Evolutionary conservation across 108 stramenopile genomes (phyloP).

Genomic region (Conticribra weissflogii): DNA sequence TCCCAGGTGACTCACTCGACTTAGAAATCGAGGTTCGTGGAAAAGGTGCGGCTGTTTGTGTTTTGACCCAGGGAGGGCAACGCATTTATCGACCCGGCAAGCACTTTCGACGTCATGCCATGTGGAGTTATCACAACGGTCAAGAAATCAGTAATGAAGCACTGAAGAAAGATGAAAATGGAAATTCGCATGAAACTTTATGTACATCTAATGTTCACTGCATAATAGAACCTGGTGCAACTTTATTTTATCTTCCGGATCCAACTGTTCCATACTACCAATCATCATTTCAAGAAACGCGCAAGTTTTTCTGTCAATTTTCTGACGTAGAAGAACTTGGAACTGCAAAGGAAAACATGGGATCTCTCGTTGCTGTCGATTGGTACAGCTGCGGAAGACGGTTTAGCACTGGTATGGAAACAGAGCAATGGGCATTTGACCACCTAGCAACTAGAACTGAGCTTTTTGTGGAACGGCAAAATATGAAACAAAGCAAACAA

Average conservation of each 20-base stretch:
- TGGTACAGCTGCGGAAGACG: conserved; percentile 46
- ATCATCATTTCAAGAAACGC: conserved; percentile 43
- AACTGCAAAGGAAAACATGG: too few species aligned
- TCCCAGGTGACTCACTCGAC: conserved; percentile 66
- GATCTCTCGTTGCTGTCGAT: conserved; percentile 43
- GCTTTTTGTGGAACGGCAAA: conserved; percentile 35
- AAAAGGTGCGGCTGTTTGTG: conserved; percentile 55
- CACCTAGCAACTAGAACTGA: conserved; percentile 38
- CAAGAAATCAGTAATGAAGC: not conserved
- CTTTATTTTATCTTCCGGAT: conserved; percentile 44
- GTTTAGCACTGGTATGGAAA: conserved; percentile 37
- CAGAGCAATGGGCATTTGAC: conserved; percentile 49
- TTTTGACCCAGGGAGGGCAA: conserved; percentile 74
- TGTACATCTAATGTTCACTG: conserved; percentile 36
- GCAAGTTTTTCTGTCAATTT: conserved; percentile 30
- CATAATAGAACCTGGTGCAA: conserved; percentile 35
- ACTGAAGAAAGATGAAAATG: not conserved
- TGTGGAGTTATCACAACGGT: conserved; percentile 11
- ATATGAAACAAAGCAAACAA: not conserved
- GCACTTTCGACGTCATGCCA: conserved; percentile 18
- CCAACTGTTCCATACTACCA: conserved; percentile 45
- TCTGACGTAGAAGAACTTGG: too few species aligned
- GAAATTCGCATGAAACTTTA: conserved; percentile 3
- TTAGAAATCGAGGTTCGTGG: conserved; percentile 58
- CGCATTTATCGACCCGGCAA: conserved; percentile 65